Evolutionary conservation across 2,329 filamentous ascomycete genomes (phyloP).

Genomic region (Ophiostoma australiae): DNA sequence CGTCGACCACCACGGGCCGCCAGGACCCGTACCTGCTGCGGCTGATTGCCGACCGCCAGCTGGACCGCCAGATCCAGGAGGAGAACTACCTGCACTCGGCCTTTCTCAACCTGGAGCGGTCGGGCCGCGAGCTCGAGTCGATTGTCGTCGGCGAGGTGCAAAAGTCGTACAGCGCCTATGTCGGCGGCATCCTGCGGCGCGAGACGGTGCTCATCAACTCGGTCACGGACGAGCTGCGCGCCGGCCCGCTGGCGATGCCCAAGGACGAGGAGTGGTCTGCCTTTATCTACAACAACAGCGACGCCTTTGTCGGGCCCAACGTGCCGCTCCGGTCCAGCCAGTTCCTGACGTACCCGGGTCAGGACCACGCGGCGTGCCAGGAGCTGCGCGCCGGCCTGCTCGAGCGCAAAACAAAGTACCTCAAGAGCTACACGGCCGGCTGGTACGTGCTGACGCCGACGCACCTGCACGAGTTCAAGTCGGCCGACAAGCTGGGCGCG

Average conservation of each 20-base stretch:
- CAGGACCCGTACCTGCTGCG: conserved; percentile 88
- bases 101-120: conserved; percentile 89
- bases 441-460: conserved; percentile 97
- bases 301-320: conserved; percentile 81
- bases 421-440: conserved; percentile 94
- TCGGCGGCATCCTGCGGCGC: conserved; percentile 81
- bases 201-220: conserved; percentile 79
- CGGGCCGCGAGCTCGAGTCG: conserved; percentile 87
- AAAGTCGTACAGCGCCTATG: conserved; percentile 93
- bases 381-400: conserved; percentile 88
- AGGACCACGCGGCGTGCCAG: conserved; percentile 71
- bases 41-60: conserved; percentile 78
- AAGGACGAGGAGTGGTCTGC: conserved; percentile 87
- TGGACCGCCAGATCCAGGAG: conserved; percentile 90
- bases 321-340: conserved; percentile 72
- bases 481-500: conserved; percentile 84
- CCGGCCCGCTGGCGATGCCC: conserved; percentile 84
- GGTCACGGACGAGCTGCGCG: conserved; percentile 73
- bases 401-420: conserved; percentile 96
- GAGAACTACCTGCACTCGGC: conserved; percentile 97
- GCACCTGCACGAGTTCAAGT: conserved; percentile 97
- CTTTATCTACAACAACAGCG: conserved; percentile 72
- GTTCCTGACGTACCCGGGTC: conserved; percentile 86
- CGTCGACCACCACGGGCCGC: conserved; percentile 70
- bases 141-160: conserved; percentile 98